Percentiles rank a stretch among this genome's conserved stretches.
Evolutionary conservation across 306 rosid genomes (phyloP).

Genomic region (Corylus heterophylla): DNA sequence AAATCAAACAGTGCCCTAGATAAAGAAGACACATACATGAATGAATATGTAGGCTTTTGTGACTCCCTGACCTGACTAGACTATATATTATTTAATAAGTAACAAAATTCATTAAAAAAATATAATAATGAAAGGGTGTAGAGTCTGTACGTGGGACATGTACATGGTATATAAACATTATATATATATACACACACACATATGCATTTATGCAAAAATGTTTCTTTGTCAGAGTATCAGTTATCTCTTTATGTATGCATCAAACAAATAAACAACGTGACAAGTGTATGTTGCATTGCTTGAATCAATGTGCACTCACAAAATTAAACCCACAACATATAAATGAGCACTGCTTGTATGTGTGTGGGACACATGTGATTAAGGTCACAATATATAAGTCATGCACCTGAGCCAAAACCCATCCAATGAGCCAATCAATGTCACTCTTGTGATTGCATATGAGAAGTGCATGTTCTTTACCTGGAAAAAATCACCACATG

Average conservation of each 20-base stretch:
- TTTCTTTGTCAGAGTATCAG: background rate
- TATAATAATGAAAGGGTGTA: background rate
- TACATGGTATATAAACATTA: background rate
- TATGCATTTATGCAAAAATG: background rate
- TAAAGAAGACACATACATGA: constrained; percentile 2
- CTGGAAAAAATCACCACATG: constrained; percentile 45
- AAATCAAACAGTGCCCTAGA: constrained; percentile 10
- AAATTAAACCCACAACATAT: background rate
- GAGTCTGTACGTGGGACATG: background rate
- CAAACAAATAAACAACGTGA: background rate
- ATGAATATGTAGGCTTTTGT: background rate
- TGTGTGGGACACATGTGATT: constrained; percentile 12
- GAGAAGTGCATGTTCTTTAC: constrained; percentile 90
- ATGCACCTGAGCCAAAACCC: constrained; percentile 88
- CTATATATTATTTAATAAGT: background rate
- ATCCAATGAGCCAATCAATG: constrained; percentile 95
- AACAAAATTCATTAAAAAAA: background rate
- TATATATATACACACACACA: background rate
- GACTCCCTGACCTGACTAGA: background rate
- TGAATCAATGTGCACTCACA: constrained; percentile 10
- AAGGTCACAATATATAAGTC: constrained; percentile 23
- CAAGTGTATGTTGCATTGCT: background rate
- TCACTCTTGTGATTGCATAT: constrained; percentile 87
- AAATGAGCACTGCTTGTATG: background rate
- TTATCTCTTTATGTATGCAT: background rate